Base-by-base conservation (phyloP, 140 eudicot species). In the Senecio squalidus region DNA sequence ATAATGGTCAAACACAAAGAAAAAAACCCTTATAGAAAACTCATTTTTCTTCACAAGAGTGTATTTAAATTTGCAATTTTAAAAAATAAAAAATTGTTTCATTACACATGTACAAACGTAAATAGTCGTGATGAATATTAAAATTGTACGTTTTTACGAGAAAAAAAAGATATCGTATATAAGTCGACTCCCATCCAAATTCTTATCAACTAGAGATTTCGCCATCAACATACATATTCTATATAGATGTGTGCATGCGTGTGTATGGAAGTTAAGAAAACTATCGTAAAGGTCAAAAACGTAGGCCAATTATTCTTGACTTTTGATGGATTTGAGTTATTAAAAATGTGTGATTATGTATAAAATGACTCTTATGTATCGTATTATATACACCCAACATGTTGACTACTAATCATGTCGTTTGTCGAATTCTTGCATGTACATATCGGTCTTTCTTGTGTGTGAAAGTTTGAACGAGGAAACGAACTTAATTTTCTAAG, bases 211-310 rank as follows among this genome's bases (percentile, higher is more conserved):
- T 48, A 69, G 26, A 65, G 53, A 36, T 60, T 58, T 59, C 68
- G 49, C 33, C 54, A 59, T 59, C 74, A 69, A 59, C 16, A 25
- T 36, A 30, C 58, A 68, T n/a, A n/a, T n/a, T n/a, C 38, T 16
- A 10, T 31, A 10, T 10, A 22, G 6, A 30, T 33, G 52, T 58
- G 66, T 20, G 53, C 67, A 58, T 45, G 67, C 53, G 60, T 59
- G 51, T 59, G 61, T 49, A 69, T 48, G 67, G 45, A 48, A 40
- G 74, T 58, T 69, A 49, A 51, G 68, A 59, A 69, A 38, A 58
- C 25, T 58, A 60, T 59, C 24, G 17, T 50, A 69, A 47, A 28
- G 49, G 74, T 69, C 74, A 59, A 69, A 49, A 33, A 48, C 39
- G 55, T 58, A 26, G 41, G 74, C 61, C 67, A 39, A 9, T 49